Conservation (phyloP, 805 yeast genomes). For the Millerozyma acaciae region DNA sequence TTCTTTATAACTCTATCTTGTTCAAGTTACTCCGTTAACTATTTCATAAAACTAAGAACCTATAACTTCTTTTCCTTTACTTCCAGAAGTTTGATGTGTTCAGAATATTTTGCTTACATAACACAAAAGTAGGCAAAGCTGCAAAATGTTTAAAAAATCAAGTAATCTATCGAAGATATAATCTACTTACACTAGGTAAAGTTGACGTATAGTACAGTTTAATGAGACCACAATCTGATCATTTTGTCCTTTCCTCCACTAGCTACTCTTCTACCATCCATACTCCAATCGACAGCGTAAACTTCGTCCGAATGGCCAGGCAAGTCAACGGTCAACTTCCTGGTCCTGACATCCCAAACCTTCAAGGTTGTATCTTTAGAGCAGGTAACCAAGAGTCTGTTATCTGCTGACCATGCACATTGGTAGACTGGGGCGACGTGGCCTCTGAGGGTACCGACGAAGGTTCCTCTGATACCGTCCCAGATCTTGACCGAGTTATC, state of each 20-base stretch:
- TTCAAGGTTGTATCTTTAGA: slow-evolving; percentile 95
- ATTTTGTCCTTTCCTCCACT: slow-evolving; percentile 97
- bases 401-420: slow-evolving; percentile 96
- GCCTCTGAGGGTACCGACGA: slow-evolving; percentile 86
- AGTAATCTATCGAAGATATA: too few species aligned
- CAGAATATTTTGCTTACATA: too few species aligned
- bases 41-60: too few species aligned
- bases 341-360: slow-evolving; percentile 91
- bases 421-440: slow-evolving; percentile 98
- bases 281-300: slow-evolving; percentile 96
- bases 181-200: too few species aligned
- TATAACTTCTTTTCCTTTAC: too few species aligned
- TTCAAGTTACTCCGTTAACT: neutral
- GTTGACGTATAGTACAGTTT: too few species aligned
- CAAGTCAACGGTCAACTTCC: slow-evolving; percentile 78
- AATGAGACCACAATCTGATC: slow-evolving; percentile 91
- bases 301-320: slow-evolving; percentile 98
- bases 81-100: too few species aligned
- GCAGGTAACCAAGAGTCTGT: slow-evolving; percentile 84
- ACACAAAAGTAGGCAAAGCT: too few species aligned
- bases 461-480: slow-evolving; percentile 93
- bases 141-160: too few species aligned
- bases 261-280: slow-evolving; percentile 90
- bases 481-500: slow-evolving; percentile 94
- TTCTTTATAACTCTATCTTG: slow-evolving; percentile 18